Evolutionary conservation across 805 yeast species (phyloP).

Genomic region (Lachancea nothofagi): DNA sequence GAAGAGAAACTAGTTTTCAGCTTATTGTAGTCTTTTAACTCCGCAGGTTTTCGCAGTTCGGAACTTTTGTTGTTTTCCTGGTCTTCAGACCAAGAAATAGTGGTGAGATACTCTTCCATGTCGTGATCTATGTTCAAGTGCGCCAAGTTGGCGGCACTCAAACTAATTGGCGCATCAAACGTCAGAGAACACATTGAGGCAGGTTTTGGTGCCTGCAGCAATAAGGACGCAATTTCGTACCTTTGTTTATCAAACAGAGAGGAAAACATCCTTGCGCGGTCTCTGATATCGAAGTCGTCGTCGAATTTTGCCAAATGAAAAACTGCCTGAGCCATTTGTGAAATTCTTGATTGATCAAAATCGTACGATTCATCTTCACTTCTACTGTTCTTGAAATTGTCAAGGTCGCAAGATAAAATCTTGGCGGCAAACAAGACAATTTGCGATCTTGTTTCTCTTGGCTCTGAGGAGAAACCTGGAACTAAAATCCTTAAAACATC

Average conservation of each 20-base stretch:
- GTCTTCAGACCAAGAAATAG: slow-evolving; percentile 41
- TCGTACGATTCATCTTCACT: slow-evolving; percentile 28
- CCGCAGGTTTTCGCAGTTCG: slow-evolving; percentile 36
- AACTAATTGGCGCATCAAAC: not conserved
- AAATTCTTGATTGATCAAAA: slow-evolving; percentile 33
- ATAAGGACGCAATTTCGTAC: slow-evolving; percentile 57
- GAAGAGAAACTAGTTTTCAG: slow-evolving; percentile 33
- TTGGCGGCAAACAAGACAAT: slow-evolving; percentile 71
- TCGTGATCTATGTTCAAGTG: slow-evolving; percentile 23
- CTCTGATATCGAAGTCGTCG: slow-evolving; percentile 69
- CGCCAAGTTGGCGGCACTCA: slow-evolving; percentile 14
- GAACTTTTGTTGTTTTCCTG: slow-evolving; percentile 23
- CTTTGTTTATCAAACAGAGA: slow-evolving; percentile 51
- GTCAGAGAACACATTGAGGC: slow-evolving; percentile 36
- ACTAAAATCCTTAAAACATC: slow-evolving; percentile 64
- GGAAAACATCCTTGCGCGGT: slow-evolving; percentile 69
- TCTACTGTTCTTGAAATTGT: slow-evolving; percentile 29
- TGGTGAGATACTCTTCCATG: slow-evolving; percentile 21
- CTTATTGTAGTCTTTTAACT: slow-evolving; percentile 38
- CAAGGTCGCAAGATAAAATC: slow-evolving; percentile 51
- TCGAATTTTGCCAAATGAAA: slow-evolving; percentile 70
- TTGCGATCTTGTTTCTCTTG: slow-evolving; percentile 59
- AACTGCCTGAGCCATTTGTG: slow-evolving; percentile 54
- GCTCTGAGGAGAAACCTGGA: slow-evolving; percentile 48
- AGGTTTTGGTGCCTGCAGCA: slow-evolving; percentile 75